These are phyloP conservation scores for Calonectria ilicicola DNA, from an alignment of 2,329 filamentous ascomycete genomes.

Conservation along the genomic window DNA sequence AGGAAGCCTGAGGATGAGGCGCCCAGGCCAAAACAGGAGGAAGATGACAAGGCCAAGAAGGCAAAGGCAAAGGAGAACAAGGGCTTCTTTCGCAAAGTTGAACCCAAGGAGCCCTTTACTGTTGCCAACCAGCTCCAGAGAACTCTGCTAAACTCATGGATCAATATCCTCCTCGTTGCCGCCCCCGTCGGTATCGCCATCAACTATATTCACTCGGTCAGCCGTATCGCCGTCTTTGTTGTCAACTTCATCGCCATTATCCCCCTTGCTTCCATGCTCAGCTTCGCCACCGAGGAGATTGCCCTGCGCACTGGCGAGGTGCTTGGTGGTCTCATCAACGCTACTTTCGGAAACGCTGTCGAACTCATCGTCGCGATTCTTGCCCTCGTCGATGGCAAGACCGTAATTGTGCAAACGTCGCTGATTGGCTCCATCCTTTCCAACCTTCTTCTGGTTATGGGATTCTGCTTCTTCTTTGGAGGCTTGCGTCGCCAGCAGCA, in stretches of 20 bases:
- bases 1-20: constrained; percentile 43
- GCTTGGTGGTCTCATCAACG: constrained; percentile 88
- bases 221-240: constrained; percentile 77
- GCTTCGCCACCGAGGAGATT: constrained; percentile 91
- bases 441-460: constrained; percentile 88
- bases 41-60: constrained; percentile 41
- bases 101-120: constrained; percentile 69
- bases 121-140: constrained; percentile 76
- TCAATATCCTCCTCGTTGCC: constrained; percentile 84
- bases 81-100: constrained; percentile 57
- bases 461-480: constrained; percentile 93
- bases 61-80: constrained; percentile 56
- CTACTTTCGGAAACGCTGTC: constrained; percentile 92
- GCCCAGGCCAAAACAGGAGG: constrained; percentile 29
- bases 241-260: constrained; percentile 96
- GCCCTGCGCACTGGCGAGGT: constrained; percentile 86
- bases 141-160: constrained; percentile 84
- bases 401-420: constrained; percentile 91
- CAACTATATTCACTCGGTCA: constrained; percentile 69
- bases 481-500: constrained; percentile 84
- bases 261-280: constrained; percentile 86
- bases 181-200: constrained; percentile 85
- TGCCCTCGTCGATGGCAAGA: constrained; percentile 78
- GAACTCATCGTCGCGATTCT: constrained; percentile 91
- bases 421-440: constrained; percentile 92